Base-by-base conservation (phyloP, 1,139 yeast species). In the Fermentozyma sake region DNA sequence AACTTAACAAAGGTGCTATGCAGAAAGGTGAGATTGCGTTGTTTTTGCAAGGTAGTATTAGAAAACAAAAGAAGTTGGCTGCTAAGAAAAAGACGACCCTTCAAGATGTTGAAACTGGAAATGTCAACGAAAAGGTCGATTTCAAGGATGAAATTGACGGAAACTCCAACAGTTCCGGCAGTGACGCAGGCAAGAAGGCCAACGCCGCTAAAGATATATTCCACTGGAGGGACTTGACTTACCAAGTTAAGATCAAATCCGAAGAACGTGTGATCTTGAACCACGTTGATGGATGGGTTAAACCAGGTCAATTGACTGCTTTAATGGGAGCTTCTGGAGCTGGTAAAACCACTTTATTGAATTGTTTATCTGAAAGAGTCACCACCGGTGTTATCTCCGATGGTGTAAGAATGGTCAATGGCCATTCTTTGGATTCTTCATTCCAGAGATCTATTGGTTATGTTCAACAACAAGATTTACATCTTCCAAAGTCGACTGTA, bases 1-100 rank as follows among this genome's bases (percentile, higher is more conserved):
- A 79, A 57, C 55, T 56, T 33, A 78, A 78, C 42, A 79, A 76
- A 42, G 83, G 85, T 50, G 75, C 83, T 12, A 72, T 76, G 55
- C 85, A 83, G 48, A 79, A 76, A 57, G 94, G 94, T 58, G 94
- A 84, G 56, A 70, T 82, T 31, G 62, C 80, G 33, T 68, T 82
- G 20, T 84, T 76, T 62, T 78, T 76, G 30, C 40, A 35, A 29
- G 42, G 46, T n/a, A 28, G 48, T 20, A 41, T 54, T 30, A 45
- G 39, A 28, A 46, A 48, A 33, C 42, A 40, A 25, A 52, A 41
- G 40, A 42, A 40, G 16, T 9, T 8, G 3, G 23, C 18, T 11
- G 14, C 28, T 9, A 33, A 7, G 45, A 28, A 40, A 16, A 26
- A 31, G 9, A 29, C 24, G 12, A 33, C 34, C 13, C 23, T 27